Evolutionary conservation across 2,329 filamentous ascomycete genomes (phyloP), one percentile per base, ranked within the genome.

Genomic region (Zymoseptoria crescenta): DNA sequence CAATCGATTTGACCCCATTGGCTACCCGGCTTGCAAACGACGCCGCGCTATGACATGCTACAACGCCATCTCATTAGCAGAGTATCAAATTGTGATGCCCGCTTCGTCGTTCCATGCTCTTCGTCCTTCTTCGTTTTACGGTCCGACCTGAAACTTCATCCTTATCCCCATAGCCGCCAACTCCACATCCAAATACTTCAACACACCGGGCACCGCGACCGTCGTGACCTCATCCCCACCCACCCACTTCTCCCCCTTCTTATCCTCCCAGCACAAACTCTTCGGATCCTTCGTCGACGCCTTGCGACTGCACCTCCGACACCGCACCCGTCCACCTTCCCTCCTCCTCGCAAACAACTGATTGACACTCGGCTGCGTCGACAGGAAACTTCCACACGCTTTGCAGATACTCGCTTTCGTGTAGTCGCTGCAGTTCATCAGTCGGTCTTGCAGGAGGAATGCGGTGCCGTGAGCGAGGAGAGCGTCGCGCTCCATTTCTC

Each of bases 401-500:
- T 90, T 87, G 75, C 94, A 99, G 65, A 97, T 86, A 86, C 92
- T 96, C 0, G 91, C 87, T 63, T 87, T 87, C 28, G 87, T 86
- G 74, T 96, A 95, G 75, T 99, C 94, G 56, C 90, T 96, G 77
- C 94, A 99, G 79, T 99, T 97, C 80, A 99, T 87, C 61, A 99
- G 80, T 59, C 94, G 88, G 74, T 99, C 94, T 73, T 99, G 94
- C 5, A 99, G 83, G 61, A 99, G 76, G 79, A 96, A 97, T 3
- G 93, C 92, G 1, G 92, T 94, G 24, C 94, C 94, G 80, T 99
- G 94, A 4, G 94, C 94, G 59, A 99, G 83, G 21, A 99, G 81
- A 3, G 93, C 90, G 74, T 99, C 94, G 66, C 94, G 88, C 78
- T 99, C 94, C 94, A 99, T 99, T 76, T 99, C 94, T 76, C 94